Percentiles rank a stretch among this genome's conserved stretches.
phyloP scores from a whole-genome alignment of 441 rosid species.

The Populus tomentosa region DNA sequence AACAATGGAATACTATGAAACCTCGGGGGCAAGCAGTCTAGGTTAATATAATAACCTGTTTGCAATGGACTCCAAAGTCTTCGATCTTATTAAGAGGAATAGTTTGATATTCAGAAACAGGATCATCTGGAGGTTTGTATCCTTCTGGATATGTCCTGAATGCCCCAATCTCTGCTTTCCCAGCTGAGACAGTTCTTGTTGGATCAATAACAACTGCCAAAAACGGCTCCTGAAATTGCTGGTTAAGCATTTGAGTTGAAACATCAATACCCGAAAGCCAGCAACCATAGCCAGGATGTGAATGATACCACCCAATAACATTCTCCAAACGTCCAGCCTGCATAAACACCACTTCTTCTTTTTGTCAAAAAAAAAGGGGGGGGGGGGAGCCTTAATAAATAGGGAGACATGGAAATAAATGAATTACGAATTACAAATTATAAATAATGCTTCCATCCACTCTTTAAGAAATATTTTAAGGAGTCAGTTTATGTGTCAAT shows the following conservation, averaged over 20 bases:
- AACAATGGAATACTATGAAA: neutral
- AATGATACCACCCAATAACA: slow-evolving; percentile 98
- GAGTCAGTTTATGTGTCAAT: neutral
- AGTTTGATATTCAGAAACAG: slow-evolving; percentile 93
- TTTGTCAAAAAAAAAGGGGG: neutral
- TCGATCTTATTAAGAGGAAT: slow-evolving; percentile 95
- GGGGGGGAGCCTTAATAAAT: neutral
- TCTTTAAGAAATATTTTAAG: neutral
- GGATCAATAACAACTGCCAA: slow-evolving; percentile 98
- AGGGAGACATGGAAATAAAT: neutral
- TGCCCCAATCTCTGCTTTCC: slow-evolving; percentile 99
- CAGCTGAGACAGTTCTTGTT: slow-evolving; percentile 97
- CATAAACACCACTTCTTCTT: slow-evolving; percentile 1
- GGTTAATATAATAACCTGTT: slow-evolving; percentile 56
- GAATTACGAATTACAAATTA: neutral
- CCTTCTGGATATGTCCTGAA: slow-evolving; percentile 97
- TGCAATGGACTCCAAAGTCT: slow-evolving; percentile 97
- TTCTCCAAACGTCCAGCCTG: slow-evolving; percentile 97
- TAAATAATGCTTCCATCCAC: neutral
- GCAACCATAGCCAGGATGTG: slow-evolving; percentile 98
- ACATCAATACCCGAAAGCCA: slow-evolving; percentile 99
- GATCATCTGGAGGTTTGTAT: slow-evolving; percentile 85
- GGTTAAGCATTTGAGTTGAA: slow-evolving; percentile 96
- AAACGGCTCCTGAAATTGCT: slow-evolving; percentile 93
- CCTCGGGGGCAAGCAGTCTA: neutral